These are phyloP conservation scores for Neocatenulostroma microsporum DNA, from an alignment of 2,329 filamentous ascomycete genomes.

Conservation along the genomic window DNA sequence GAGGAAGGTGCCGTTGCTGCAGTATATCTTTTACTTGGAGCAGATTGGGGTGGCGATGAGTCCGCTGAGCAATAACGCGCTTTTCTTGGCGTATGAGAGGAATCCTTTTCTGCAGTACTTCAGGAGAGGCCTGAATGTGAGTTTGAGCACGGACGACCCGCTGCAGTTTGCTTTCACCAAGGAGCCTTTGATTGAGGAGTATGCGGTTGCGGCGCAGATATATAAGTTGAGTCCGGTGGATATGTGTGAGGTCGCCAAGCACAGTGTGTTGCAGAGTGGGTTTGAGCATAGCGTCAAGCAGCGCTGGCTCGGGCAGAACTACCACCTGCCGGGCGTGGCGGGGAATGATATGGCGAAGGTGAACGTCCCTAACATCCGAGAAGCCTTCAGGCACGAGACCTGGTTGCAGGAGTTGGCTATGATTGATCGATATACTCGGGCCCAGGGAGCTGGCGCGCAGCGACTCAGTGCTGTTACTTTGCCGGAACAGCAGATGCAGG, in stretches of 20 bases:
- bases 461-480: slow-evolving; percentile 24
- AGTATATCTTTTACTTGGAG: slow-evolving; percentile 96
- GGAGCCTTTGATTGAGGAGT: slow-evolving; percentile 95
- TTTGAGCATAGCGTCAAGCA: slow-evolving; percentile 86
- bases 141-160: slow-evolving; percentile 91
- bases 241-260: slow-evolving; percentile 97
- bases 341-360: slow-evolving; percentile 94
- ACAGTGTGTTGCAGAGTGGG: slow-evolving; percentile 89
- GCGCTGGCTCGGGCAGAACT: slow-evolving; percentile 79
- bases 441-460: slow-evolving; percentile 9
- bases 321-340: slow-evolving; percentile 65
- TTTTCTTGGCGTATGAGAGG: slow-evolving; percentile 93
- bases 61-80: slow-evolving; percentile 93
- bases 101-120: slow-evolving; percentile 97
- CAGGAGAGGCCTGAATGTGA: slow-evolving; percentile 88
- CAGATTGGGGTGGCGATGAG: slow-evolving; percentile 99
- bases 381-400: slow-evolving; percentile 83
- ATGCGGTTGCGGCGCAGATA: slow-evolving; percentile 94
- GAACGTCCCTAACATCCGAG: slow-evolving; percentile 87
- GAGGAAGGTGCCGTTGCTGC: slow-evolving; percentile 85
- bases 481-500: slow-evolving; percentile 13
- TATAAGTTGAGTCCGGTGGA: slow-evolving; percentile 96
- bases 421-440: slow-evolving; percentile 43
- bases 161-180: slow-evolving; percentile 98
- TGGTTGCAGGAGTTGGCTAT: slow-evolving; percentile 74